These are phyloP conservation scores for Symbiodinium natans DNA, from an alignment of 73 alveolate genomes.

Conservation along the genomic window DNA sequence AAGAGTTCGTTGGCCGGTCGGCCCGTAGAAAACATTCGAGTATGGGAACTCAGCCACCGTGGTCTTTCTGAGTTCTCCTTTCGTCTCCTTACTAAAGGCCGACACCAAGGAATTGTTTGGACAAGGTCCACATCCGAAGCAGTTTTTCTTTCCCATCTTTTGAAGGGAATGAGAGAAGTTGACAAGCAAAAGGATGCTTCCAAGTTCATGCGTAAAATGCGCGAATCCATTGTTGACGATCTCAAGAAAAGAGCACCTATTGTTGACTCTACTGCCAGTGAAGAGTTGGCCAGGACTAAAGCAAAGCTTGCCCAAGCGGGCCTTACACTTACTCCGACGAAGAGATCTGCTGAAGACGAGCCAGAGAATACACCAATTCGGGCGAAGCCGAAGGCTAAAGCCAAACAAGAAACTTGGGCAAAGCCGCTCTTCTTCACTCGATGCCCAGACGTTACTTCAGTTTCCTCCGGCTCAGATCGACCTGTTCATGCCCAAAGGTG, in stretches of 20 bases:
- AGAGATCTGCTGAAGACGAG: no score
- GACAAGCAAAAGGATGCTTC: neutral
- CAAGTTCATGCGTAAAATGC: neutral
- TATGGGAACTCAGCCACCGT: neutral
- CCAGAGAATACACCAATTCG: no score
- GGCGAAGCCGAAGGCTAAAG: no score
- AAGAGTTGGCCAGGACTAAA: neutral
- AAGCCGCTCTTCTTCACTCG: no score
- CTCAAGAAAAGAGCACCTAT: neutral
- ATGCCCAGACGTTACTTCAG: no score
- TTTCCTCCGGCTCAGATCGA: no score
- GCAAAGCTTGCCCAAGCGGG: neutral
- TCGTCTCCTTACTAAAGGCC: neutral
- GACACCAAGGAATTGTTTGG: neutral
- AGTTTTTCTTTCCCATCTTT: neutral
- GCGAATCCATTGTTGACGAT: neutral
- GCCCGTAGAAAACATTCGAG: neutral
- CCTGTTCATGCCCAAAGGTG: no score
- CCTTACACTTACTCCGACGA: no score
- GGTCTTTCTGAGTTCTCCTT: neutral
- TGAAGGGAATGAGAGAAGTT: no score
- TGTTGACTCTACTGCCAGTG: neutral
- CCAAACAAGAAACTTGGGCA: no score
- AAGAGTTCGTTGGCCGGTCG: neutral
- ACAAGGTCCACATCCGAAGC: neutral